Conservation (phyloP, 345 rosid genomes). For the Iberis pinnata region DNA sequence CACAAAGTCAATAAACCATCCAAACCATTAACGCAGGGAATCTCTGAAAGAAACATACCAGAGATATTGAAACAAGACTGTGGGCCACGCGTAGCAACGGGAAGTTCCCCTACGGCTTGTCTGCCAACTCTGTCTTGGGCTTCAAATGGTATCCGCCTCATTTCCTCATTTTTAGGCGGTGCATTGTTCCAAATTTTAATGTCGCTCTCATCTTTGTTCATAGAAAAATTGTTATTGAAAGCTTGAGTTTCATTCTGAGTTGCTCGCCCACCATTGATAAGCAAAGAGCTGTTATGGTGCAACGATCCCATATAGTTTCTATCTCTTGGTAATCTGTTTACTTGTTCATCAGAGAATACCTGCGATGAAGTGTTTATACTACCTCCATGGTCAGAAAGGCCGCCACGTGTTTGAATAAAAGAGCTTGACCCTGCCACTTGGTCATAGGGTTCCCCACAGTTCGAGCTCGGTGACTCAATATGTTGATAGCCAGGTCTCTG, state of each 20-base stretch:
- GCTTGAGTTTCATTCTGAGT: constrained; percentile 28
- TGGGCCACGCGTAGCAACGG: constrained; percentile 28
- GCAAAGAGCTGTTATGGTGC: constrained; percentile 30
- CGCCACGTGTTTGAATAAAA: not conserved
- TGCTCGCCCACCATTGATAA: no score
- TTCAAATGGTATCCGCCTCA: constrained; percentile 29
- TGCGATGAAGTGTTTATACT: constrained; percentile 23
- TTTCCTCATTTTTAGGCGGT: constrained; percentile 29
- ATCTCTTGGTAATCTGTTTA: constrained; percentile 24
- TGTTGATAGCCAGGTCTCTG: constrained; percentile 37
- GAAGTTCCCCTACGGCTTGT: constrained; percentile 28
- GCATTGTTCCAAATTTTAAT: constrained; percentile 29
- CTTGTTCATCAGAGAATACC: constrained; percentile 19
- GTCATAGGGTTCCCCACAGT: constrained; percentile 38
- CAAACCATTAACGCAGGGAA: not conserved
- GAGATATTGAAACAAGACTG: constrained; percentile 32
- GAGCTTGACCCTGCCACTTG: constrained; percentile 43
- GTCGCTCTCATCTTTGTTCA: constrained; percentile 29
- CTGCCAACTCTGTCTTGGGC: constrained; percentile 34
- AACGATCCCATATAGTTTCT: constrained; percentile 33
- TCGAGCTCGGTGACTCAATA: constrained; percentile 33
- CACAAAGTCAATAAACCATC: not conserved
- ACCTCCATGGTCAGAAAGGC: constrained; percentile 34
- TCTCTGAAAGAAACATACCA: constrained; percentile 24
- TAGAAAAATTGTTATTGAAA: constrained; percentile 24